Conservation (phyloP, 1,284 basidiomycete species). For the Papiliotrema flavescens region DNA sequence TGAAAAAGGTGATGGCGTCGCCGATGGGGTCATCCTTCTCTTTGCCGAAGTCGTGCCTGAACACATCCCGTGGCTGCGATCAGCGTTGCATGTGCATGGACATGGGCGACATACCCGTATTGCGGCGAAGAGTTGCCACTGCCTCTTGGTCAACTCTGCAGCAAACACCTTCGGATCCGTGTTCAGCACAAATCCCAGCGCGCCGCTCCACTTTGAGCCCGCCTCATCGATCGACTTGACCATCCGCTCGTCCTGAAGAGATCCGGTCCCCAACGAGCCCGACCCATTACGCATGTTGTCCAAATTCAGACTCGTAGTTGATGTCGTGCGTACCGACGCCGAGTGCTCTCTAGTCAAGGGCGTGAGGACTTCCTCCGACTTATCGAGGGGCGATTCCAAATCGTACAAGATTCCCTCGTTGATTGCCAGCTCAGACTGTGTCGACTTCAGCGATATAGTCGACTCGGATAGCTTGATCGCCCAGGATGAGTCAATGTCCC, state of each 20-base stretch:
- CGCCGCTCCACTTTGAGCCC: constrained; percentile 16
- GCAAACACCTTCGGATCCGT: constrained; percentile 40
- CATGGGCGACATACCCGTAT: constrained; percentile 34
- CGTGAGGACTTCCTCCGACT: constrained; percentile 4
- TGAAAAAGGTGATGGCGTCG: constrained; percentile 45
- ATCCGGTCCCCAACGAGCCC: background rate
- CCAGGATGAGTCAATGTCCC: constrained; percentile 43
- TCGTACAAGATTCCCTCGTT: constrained; percentile 24
- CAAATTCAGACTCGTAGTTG: constrained; percentile 3
- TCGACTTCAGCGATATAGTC: background rate
- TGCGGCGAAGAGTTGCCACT: constrained; percentile 42
- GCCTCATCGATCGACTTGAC: constrained; percentile 5
- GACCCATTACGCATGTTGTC: background rate
- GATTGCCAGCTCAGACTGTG: constrained; percentile 10
- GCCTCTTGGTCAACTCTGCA: constrained; percentile 44
- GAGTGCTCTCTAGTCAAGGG: background rate
- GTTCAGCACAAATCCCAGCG: constrained; percentile 17
- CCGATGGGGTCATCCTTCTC: constrained; percentile 41
- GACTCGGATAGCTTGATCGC: constrained; percentile 13
- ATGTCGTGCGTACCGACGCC: constrained; percentile 3
- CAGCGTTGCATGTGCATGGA: background rate
- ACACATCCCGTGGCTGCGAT: constrained; percentile 39
- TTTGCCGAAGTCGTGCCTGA: constrained; percentile 47
- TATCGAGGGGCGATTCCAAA: constrained; percentile 11
- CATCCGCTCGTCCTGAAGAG: background rate